Evolutionary conservation across 208 protist species (phyloP), one percentile per base, ranked within the genome.

Genomic region (Trypanosomatidae sp.): DNA sequence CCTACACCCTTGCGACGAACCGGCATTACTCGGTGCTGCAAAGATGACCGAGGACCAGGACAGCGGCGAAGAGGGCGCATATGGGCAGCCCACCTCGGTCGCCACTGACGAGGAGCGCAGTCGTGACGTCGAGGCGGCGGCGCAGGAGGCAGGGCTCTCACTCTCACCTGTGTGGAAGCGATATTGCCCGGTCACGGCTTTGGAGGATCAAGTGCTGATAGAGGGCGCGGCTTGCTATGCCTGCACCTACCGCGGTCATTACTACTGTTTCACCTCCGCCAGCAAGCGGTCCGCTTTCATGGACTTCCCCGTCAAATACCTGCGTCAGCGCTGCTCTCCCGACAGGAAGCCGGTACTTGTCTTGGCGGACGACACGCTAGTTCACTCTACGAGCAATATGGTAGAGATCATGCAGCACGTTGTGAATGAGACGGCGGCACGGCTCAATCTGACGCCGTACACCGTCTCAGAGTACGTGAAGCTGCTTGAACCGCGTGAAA

Each of bases 111-210:
- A 76, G 60, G 80, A 78, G 65, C 68, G 66, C 25, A 71, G 74
- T 49, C 46, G 59, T 17, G 43, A 49, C 0, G 69, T 84, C 43
- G 89, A 91, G 52, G 80, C 89, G 52, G 77, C 77, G 9, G 82
- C 89, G 15, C 19, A 52, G 22, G 67, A 71, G 13, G 76, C 70
- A 41, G 82, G 80, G 8, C 74, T 77, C 12, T 46, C 74, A 6
- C 69, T 70, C 25, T 94, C 80, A 1, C 73, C 72, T 15, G 56
- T 79, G 25, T 97, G 90, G 90, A 91, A 92, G 73, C 83, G 80
- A 19, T 93, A 83, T 78, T 97, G 93, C 71, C 93, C 93, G 2
- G 93, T 97, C 3, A 95, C 91, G 9, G 89, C 85, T 58, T 43
- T 66, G 6, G 83, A 94, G 53, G 83, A 88, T 65, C 73, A 76